Base-by-base conservation (phyloP, 148 eudicot genomes). In the Nepenthes mirabilis region DNA sequence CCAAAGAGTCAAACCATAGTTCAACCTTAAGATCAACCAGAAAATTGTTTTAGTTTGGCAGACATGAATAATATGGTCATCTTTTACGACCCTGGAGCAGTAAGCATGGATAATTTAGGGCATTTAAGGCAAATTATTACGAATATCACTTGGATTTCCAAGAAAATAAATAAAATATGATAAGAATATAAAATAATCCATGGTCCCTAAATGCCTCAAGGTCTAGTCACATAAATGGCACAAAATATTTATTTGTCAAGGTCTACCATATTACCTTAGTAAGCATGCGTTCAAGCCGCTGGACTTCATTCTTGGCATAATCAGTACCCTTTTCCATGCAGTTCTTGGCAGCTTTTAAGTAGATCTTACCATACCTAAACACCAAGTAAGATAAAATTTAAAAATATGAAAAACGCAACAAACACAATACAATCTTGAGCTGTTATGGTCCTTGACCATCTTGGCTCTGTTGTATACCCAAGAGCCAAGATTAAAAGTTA, bases 251-350 rank as follows among this genome's bases (percentile, higher is more conserved):
- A 53, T 12, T 4, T 10, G 6, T 53, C 56, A 53, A 9, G 14
- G 36, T 55, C 8, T 14, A 55, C 4, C 48, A 50, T 6, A n/a
- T 61, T 79, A 93, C 99, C 96, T 89, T 93, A 61, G 77, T 70
- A 62, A 93, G 86, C 65, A 93, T 79, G 67, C 99, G 99, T 47
- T 86, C 99, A 51, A 93, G 69, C 10, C 99, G 82, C 66, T 77
- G 80, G 64, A 82, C 77, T 79, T 93, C 99, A 58, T 82, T 93
- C 75, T 74, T 86, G 40, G 96, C 83, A 74, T 93, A 93, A 68
- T 93, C 99, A 68, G 84, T 70, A 65, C 96, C 99, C 69, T 86
- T 93, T 23, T 77, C 91, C 81, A 84, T n/a, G 72, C 81, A 80
- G 66, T 80, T 93, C 76, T 93, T 86, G 62, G 99, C 99, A 76